Conservation (phyloP, 495 filamentous ascomycete genomes). For the Parathielavia appendiculata region DNA sequence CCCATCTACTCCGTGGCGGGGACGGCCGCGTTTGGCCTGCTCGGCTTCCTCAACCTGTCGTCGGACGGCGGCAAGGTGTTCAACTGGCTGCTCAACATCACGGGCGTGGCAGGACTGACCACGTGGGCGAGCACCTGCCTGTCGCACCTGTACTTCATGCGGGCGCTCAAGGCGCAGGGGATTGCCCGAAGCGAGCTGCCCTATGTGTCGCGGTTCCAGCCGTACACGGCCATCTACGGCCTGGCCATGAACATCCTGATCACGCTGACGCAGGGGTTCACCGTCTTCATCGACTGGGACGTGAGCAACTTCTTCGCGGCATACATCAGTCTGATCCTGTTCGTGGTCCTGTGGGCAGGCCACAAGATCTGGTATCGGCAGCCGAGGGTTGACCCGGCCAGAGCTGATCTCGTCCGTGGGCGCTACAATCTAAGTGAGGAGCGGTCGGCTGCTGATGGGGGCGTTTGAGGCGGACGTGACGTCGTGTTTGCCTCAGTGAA, state of each 20-base stretch:
- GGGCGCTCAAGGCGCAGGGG: conserved; percentile 52
- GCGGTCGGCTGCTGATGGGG: conserved; percentile 13
- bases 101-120: conserved; percentile 61
- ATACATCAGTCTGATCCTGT: conserved; percentile 60
- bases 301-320: conserved; percentile 55
- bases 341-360: conserved; percentile 51
- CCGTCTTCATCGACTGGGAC: conserved; percentile 58
- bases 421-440: conserved; percentile 18
- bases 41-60: conserved; percentile 53
- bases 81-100: conserved; percentile 55
- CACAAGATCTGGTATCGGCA: conserved; percentile 48
- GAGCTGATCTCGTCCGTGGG: conserved; percentile 23
- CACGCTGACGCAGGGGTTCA: conserved; percentile 66
- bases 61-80: conserved; percentile 50
- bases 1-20: conserved; percentile 39
- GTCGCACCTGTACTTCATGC: conserved; percentile 58
- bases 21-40: conserved; percentile 44
- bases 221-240: conserved; percentile 54
- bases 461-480: conserved; percentile 4
- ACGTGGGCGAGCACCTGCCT: conserved; percentile 58
- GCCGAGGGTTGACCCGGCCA: conserved; percentile 19
- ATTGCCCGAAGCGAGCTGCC: conserved; percentile 50
- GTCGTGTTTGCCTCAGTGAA: not conserved
- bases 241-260: conserved; percentile 62
- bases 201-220: conserved; percentile 55